Conservation (phyloP, 2,329 filamentous ascomycete genomes). For the Monilinia fructicola region DNA sequence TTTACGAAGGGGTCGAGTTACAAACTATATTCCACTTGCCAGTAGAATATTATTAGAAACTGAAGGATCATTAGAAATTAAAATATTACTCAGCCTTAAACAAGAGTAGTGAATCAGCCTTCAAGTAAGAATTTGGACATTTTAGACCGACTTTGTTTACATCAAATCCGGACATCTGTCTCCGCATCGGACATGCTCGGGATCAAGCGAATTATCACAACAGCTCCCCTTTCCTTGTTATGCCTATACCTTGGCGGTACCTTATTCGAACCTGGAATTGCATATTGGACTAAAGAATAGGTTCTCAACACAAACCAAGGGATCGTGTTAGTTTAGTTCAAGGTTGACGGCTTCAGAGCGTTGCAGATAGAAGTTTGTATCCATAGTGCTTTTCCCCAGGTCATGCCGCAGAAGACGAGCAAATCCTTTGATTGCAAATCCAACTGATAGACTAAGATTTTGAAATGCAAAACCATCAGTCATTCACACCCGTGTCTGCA, state of each 20-base stretch:
- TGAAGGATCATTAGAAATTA: not conserved
- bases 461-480: not conserved
- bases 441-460: not conserved
- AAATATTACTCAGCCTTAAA: constrained; percentile 2
- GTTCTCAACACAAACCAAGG: not conserved
- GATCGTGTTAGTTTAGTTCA: not conserved
- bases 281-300: not conserved
- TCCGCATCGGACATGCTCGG: not conserved
- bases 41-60: not conserved
- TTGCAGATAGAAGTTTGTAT: not conserved
- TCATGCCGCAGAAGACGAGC: not conserved
- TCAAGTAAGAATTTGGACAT: not conserved
- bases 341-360: not conserved
- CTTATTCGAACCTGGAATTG: not conserved
- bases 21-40: not conserved
- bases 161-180: not conserved
- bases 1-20: not conserved
- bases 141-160: not conserved
- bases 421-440: not conserved
- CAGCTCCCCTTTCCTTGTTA: not conserved
- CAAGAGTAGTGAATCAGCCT: not conserved
- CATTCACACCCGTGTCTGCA: not conserved
- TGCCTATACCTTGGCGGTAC: not conserved
- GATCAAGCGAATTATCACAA: constrained; percentile 3
- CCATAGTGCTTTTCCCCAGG: not conserved